Base-by-base conservation (phyloP, 2,329 filamentous ascomycete species). In the Xylaria sp. region DNA sequence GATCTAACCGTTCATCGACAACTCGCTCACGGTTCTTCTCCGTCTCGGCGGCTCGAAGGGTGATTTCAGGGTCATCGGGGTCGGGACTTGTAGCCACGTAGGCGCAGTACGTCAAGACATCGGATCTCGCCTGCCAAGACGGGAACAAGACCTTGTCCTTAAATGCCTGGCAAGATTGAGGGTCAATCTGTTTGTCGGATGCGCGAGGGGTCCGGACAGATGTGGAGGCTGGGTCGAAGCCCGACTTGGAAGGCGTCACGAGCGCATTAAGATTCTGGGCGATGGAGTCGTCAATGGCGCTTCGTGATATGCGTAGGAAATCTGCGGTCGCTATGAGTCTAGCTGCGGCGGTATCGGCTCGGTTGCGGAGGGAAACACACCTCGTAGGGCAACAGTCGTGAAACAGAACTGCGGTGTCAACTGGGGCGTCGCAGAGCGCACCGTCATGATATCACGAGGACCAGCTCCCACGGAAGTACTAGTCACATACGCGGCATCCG, bases 231-330 rank as follows among this genome's bases (percentile, higher is more conserved):
- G 94, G 91, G 73, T 97, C 90, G 77, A 97, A 98, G 15, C 87
- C 87, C 38, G 78, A 77, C 44, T 82, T 80, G 11, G 91, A 84
- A 0, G 94, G 94, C 0, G 90, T 93, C 44, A 92, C 80, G 37
- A 98, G 85, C 1, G 92, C 92, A 80, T 98, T 98, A 63, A 99
- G 86, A 71, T 96, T 94, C 73, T 97, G 93, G 0, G 88, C 87
- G 72, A 99, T 98, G 44, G 91, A 92, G 77, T 99, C 95, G 78
- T 99, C 95, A 72, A 97, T 89, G 48, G 90, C 87, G 54, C 87
- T 83, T 66, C 95, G 88, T 9, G 94, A 97, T 67, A 95, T 77
- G 38, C 93, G 90, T 21, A 99, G 85, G 75, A 99, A 99, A 75
- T 97, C 95, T 97, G 72, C 65, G 60, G 57, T 44, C 51, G 61